Evolutionary conservation across 2,329 filamentous ascomycete genomes (phyloP).

Genomic region (Trichoderma cornu-damae): DNA sequence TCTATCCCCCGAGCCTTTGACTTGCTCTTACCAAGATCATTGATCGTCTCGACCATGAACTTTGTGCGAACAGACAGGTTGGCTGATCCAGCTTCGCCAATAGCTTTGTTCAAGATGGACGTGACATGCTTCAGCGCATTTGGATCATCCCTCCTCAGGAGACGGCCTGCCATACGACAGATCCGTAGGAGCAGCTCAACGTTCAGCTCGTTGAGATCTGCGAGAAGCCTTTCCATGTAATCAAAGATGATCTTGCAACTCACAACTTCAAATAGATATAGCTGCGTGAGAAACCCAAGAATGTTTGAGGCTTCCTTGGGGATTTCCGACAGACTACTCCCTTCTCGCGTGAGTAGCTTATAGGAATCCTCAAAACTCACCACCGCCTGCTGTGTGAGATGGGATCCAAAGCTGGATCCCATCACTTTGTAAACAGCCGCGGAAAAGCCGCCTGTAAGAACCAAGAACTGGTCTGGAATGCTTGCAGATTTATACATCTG

Average conservation of each 20-base stretch:
- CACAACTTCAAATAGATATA: conserved; percentile 90
- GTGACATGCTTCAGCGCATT: conserved; percentile 86
- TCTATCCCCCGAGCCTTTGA: conserved; percentile 69
- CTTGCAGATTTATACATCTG: conserved; percentile 73
- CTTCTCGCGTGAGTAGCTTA: conserved; percentile 37
- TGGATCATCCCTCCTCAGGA: conserved; percentile 84
- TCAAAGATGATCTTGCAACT: conserved; percentile 83
- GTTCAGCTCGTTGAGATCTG: conserved; percentile 73
- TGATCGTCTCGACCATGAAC: conserved; percentile 97
- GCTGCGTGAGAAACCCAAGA: conserved; percentile 73
- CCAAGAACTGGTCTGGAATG: conserved; percentile 82
- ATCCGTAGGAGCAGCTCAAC: conserved; percentile 83
- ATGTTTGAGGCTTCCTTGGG: conserved; percentile 58
- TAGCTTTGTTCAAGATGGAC: conserved; percentile 66
- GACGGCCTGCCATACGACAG: conserved; percentile 73
- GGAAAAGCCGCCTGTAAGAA: conserved; percentile 84
- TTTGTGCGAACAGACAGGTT: conserved; percentile 82
- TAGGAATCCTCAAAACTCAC: conserved; percentile 68
- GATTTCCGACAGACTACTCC: conserved; percentile 37
- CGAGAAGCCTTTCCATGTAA: conserved; percentile 74
- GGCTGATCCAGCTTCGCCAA: conserved; percentile 60
- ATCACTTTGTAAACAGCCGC: conserved; percentile 82
- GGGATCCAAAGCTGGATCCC: conserved; percentile 84
- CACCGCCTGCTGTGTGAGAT: conserved; percentile 73
- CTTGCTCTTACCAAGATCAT: conserved; percentile 89